phyloP scores from a whole-genome alignment of 371 early-diverging fungal genomes.

The Hamiltosporidium tvaerminnensis region DNA sequence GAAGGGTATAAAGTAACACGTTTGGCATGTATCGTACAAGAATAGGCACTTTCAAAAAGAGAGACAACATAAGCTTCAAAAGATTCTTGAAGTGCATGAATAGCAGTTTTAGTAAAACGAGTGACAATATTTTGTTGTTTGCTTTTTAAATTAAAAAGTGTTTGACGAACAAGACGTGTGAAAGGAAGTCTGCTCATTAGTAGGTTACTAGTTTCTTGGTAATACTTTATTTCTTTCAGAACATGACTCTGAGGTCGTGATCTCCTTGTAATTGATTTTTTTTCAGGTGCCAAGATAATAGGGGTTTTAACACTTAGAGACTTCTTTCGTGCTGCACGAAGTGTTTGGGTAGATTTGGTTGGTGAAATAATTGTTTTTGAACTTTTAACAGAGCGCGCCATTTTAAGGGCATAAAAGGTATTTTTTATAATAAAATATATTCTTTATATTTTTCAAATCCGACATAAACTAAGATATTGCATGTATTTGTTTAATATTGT shows the following conservation, averaged over 20 bases:
- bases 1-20: constrained; percentile 24
- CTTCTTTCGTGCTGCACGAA: not conserved
- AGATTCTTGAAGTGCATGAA: constrained; percentile 20
- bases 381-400: no score
- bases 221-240: constrained; percentile 32
- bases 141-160: not conserved
- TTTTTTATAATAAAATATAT: no score
- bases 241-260: not conserved
- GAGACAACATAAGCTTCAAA: constrained; percentile 16
- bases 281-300: not conserved
- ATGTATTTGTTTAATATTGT: no score
- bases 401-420: no score
- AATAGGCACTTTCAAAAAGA: constrained; percentile 19
- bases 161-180: constrained; percentile 5
- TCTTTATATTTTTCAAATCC: no score
- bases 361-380: no score
- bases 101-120: constrained; percentile 13
- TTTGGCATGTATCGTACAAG: constrained; percentile 28
- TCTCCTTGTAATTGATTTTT: not conserved
- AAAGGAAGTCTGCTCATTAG: constrained; percentile 7
- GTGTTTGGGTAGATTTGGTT: no score
- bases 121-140: not conserved
- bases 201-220: constrained; percentile 7
- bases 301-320: constrained; percentile 1
- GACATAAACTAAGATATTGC: no score